A percentile compares a stretch with the other conserved stretches of the same genome.
phyloP scores from a whole-genome alignment of 176 grass and related monocot genomes.

The Phyllostachys edulis region DNA sequence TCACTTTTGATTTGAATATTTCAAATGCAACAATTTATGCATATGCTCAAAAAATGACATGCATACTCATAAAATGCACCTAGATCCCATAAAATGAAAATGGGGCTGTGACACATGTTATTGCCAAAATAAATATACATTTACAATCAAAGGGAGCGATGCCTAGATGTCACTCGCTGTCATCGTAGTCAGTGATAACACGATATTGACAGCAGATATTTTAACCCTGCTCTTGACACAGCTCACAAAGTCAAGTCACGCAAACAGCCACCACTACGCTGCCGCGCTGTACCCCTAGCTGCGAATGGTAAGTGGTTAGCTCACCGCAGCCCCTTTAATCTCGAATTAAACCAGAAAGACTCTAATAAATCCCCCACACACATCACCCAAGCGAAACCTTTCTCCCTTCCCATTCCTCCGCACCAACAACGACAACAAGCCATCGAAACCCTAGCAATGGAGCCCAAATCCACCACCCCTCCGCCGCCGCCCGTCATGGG shows the following conservation, averaged over 20 bases:
- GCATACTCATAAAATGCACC: no score
- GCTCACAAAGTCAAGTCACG: no score
- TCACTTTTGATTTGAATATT: no score
- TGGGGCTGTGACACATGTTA: no score
- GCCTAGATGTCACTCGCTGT: not conserved
- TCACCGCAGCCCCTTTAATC: not conserved
- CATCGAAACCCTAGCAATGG: constrained; percentile 51
- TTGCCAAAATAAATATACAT: no score
- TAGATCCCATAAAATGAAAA: no score
- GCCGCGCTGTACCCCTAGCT: not conserved
- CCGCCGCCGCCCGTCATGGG: constrained; percentile 43
- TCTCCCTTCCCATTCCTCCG: not conserved
- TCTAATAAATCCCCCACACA: constrained; percentile 1
- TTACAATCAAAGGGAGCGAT: no score
- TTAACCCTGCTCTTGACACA: not conserved
- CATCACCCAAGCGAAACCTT: not conserved
- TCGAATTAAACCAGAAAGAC: not conserved
- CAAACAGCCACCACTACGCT: no score
- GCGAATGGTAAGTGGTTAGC: not conserved
- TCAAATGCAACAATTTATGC: no score
- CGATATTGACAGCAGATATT: not conserved
- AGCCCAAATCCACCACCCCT: constrained; percentile 56
- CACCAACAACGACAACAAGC: not conserved
- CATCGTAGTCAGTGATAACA: not conserved
- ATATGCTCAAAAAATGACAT: no score